Evolutionary conservation across 345 rosid genomes (phyloP), one percentile per base, ranked within the genome.

Genomic region (Salix koriyanagi): DNA sequence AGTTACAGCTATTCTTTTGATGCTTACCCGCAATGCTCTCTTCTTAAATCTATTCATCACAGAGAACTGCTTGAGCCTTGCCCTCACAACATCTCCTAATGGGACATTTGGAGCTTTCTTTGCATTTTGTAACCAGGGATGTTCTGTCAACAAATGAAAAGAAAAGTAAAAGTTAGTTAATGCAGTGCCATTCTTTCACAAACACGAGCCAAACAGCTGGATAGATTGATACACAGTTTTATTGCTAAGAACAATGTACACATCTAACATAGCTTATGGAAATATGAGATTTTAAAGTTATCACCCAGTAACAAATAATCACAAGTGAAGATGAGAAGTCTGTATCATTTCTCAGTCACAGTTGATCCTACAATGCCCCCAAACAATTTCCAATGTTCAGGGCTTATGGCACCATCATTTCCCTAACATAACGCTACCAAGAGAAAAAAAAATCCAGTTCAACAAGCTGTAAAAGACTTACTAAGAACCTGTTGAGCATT

Each of bases 61-160:
- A 28, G 98, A 93, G 79, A 96, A 96, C 83, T 96, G 99, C 85
- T 85, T 96, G 69, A 96, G 91, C 80, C 99, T 88, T 52, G 99
- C 75, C 87, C 98, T 91, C 72, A 96, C 98, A 23, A 91, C 88
- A 81, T 96, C 99, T 65, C 99, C 99, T 54, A 96, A 87, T 42
- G 97, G 98, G 70, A 96, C 99, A 87, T 93, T 96, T 16, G 98
- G 86, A 80, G 99, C 99, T 81, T 96, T 96, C 91, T 91, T 96
- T 62, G 92, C 88, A 84, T 96, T 90, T 77, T 90, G 98, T 83
- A 93, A 69, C 99, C 99, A 96, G 21, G 98, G 85, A 77, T 96
- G 99, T 56, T 92, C 99, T 96, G 80, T 56, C 77, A 81, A 61
- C 66, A 67, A 65, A 39, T 76, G 69, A 34, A 70, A 52, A 62